These are phyloP conservation scores for Suhomyces bokatorum DNA, from an alignment of 1,139 yeast genomes.

Conservation along the genomic window DNA sequence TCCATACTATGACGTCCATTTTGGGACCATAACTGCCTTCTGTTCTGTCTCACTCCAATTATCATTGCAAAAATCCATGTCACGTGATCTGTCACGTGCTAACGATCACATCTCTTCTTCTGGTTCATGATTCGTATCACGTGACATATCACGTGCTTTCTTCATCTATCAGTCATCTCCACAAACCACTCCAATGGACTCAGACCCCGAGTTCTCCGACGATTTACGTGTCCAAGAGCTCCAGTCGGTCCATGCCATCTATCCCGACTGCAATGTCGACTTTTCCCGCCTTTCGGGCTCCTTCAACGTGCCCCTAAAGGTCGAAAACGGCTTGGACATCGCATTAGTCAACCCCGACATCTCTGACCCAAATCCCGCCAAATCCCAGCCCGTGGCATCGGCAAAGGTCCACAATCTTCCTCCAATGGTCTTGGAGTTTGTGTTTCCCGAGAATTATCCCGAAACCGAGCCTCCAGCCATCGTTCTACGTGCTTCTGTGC, in stretches of 20 bases:
- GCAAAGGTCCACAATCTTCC: conserved; percentile 29
- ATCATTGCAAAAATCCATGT: no score
- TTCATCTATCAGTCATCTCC: no score
- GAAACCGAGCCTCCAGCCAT: conserved; percentile 31
- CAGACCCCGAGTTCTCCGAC: conserved; percentile 16
- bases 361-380: background rate
- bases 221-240: conserved; percentile 42
- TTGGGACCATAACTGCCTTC: no score
- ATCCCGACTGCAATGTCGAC: conserved; percentile 43
- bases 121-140: no score
- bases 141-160: background rate
- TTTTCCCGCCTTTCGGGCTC: conserved; percentile 21
- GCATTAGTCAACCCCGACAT: conserved; percentile 3
- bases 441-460: conserved; percentile 32
- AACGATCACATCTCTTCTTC: no score
- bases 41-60: no score
- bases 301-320: conserved; percentile 28
- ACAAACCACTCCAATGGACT: background rate
- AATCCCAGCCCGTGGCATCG: background rate
- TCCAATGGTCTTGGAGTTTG: conserved; percentile 29
- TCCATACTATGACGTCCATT: no score
- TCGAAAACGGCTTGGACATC: conserved; percentile 21
- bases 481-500: conserved; percentile 20
- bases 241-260: conserved; percentile 49
- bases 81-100: no score